Conservation (phyloP, 2,329 filamentous ascomycete genomes). For the Curvularia lunata region DNA sequence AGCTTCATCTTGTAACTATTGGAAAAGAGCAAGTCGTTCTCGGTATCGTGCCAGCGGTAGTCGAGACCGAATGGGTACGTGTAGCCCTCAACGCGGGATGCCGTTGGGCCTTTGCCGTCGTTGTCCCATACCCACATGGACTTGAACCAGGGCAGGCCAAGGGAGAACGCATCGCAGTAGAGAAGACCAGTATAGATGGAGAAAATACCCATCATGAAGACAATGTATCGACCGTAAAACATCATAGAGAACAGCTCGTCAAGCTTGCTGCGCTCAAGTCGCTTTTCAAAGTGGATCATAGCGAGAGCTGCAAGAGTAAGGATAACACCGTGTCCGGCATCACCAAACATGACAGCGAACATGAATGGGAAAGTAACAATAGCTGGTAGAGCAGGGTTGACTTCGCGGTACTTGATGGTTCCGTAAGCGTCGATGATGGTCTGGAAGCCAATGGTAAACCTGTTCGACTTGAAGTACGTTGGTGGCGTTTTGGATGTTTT, state of each 20-base stretch:
- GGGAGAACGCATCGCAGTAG: conserved; percentile 97
- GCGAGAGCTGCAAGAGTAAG: conserved; percentile 83
- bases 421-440: conserved; percentile 99
- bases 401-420: conserved; percentile 94
- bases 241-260: conserved; percentile 98
- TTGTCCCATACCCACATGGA: conserved; percentile 91
- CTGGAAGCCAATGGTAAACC: conserved; percentile 97
- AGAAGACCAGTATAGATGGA: conserved; percentile 96
- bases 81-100: conserved; percentile 70
- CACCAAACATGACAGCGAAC: conserved; percentile 99
- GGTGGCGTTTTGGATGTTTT: conserved; percentile 96
- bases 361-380: conserved; percentile 99
- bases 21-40: conserved; percentile 92
- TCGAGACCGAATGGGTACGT: conserved; percentile 96
- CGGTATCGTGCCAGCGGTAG: conserved; percentile 94
- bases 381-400: conserved; percentile 93
- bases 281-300: conserved; percentile 97
- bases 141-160: conserved; percentile 84
- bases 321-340: conserved; percentile 90
- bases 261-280: conserved; percentile 81
- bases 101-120: conserved; percentile 68
- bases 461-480: conserved; percentile 97
- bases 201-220: conserved; percentile 96
- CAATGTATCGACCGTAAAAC: conserved; percentile 98
- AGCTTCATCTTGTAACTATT: conserved; percentile 99